These are phyloP conservation scores for Arthroderma sp. DNA, from an alignment of 2,329 filamentous ascomycete species.

Conservation along the genomic window DNA sequence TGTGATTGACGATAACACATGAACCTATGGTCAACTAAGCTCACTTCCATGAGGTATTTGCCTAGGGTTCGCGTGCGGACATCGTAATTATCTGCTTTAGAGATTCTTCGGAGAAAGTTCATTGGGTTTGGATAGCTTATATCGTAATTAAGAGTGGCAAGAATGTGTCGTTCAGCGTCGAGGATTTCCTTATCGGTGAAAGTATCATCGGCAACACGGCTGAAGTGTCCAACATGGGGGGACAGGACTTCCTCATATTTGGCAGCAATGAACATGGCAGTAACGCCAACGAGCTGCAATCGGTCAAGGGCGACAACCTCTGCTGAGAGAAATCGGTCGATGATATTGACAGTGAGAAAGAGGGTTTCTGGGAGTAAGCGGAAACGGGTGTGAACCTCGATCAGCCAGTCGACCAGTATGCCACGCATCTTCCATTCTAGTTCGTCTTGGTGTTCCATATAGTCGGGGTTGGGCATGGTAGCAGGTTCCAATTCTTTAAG, in stretches of 20 bases:
- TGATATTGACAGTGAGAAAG: conserved; percentile 90
- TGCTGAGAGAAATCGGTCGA: conserved; percentile 86
- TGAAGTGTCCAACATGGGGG: conserved; percentile 93
- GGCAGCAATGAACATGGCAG: conserved; percentile 85
- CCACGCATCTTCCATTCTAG: conserved; percentile 98
- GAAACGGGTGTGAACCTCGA: conserved; percentile 91
- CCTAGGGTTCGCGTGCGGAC: conserved; percentile 93
- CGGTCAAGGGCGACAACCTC: conserved; percentile 96
- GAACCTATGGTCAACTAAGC: conserved; percentile 86
- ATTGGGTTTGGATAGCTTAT: conserved; percentile 98
- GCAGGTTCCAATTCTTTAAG: conserved; percentile 75
- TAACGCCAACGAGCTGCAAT: conserved; percentile 92
- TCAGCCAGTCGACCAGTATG: conserved; percentile 94
- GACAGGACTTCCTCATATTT: conserved; percentile 98
- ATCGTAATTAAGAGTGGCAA: conserved; percentile 85
- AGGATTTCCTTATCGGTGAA: conserved; percentile 93
- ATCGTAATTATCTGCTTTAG: conserved; percentile 98
- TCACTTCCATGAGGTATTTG: conserved; percentile 97
- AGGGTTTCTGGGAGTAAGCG: conserved; percentile 83
- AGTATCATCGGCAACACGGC: conserved; percentile 89
- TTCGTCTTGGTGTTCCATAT: conserved; percentile 93
- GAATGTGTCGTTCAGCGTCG: conserved; percentile 89
- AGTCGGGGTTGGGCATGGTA: conserved; percentile 65
- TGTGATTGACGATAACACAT: conserved; percentile 81
- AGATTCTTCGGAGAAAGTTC: conserved; percentile 98